Evolutionary conservation across 805 yeast species (phyloP).

Genomic region (Candida jianshihensis): DNA sequence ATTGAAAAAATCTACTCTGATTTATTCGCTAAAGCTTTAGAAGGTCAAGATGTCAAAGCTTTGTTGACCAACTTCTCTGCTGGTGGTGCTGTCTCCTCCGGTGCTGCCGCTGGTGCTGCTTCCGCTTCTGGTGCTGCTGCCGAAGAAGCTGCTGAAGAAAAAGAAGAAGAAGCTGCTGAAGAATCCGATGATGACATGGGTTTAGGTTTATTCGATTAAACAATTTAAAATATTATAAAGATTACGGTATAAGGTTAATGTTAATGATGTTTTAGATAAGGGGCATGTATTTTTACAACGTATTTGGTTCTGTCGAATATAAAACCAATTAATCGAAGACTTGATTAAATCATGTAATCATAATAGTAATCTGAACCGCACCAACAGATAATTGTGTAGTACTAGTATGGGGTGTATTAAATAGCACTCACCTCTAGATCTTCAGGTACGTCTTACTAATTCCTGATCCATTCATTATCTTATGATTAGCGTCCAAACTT

Average conservation of each 20-base stretch:
- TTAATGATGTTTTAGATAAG: slow-evolving; percentile 1
- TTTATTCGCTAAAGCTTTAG: slow-evolving; percentile 82
- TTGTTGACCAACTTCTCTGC: slow-evolving; percentile 61
- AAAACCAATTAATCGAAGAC: background rate
- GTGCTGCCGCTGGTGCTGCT: slow-evolving; percentile 58
- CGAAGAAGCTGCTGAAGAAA: slow-evolving; percentile 57
- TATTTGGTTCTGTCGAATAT: background rate
- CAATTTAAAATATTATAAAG: slow-evolving; percentile 4
- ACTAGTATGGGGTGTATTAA: no score
- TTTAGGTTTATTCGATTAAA: slow-evolving; percentile 87
- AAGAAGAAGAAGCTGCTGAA: slow-evolving; percentile 42
- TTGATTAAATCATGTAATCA: no score
- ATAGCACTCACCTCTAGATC: no score
- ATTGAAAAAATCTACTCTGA: slow-evolving; percentile 84
- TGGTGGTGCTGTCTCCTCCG: slow-evolving; percentile 72
- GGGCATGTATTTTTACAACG: background rate
- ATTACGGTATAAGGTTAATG: background rate
- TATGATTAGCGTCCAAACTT: no score
- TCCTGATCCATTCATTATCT: no score
- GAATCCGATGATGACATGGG: slow-evolving; percentile 85
- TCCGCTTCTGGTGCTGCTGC: slow-evolving; percentile 57
- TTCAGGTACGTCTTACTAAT: no score
- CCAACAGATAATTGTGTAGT: no score
- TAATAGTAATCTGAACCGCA: no score
- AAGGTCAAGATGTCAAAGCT: slow-evolving; percentile 78